Evolutionary conservation across 208 protist species (phyloP).

Genomic region (Histomonas meleagridis): DNA sequence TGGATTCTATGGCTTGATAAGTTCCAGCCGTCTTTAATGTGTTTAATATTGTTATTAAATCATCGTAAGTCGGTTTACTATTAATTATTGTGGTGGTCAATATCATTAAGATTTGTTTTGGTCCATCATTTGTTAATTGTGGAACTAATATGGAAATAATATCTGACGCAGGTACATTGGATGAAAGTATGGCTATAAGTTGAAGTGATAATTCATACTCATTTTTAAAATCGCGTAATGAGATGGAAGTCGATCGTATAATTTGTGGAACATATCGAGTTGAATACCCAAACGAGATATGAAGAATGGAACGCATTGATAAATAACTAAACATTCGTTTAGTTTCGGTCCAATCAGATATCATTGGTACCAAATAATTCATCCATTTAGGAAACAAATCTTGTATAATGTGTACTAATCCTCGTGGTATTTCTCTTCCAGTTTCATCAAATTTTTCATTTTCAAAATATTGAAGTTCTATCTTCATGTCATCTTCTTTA

Average conservation of each 20-base stretch:
- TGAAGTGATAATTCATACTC: neutral
- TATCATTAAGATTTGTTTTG: neutral
- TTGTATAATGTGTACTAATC: neutral
- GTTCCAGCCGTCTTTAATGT: neutral
- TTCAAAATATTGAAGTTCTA: neutral
- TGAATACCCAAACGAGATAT: neutral
- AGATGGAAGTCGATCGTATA: neutral
- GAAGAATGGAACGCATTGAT: neutral
- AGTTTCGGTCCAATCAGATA: neutral
- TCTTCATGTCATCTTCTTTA: neutral
- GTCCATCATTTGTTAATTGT: neutral
- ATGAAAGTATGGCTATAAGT: neutral
- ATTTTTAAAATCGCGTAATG: neutral
- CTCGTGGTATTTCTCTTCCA: neutral
- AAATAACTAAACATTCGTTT: neutral
- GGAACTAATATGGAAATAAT: neutral
- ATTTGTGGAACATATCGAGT: neutral
- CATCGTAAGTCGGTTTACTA: neutral
- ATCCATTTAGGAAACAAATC: neutral
- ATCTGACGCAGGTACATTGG: neutral
- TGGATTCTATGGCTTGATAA: neutral
- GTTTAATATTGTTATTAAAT: neutral
- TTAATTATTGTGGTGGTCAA: neutral
- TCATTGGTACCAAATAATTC: neutral
- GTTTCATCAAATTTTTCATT: neutral